Evolutionary conservation across 2,329 filamentous ascomycete genomes (phyloP), one percentile per base, ranked within the genome.

Genomic region (Conoideocrella luteorostrata): DNA sequence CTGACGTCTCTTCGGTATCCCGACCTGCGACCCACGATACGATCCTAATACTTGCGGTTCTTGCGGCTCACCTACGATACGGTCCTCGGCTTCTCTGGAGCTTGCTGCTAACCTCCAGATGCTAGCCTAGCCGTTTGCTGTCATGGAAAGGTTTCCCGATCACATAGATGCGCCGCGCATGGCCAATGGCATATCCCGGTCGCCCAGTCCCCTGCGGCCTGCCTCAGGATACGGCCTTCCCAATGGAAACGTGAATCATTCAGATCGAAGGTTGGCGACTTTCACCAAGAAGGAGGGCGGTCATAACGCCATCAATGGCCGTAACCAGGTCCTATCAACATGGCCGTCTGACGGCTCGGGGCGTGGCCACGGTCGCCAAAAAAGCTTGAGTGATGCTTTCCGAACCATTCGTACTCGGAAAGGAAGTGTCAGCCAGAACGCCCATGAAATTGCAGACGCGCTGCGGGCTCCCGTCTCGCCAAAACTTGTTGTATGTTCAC

Each of bases 391-490:
- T 56, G 88, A 95, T 64, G 88, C 91, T n/a, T 78, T 96, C 52
- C 81, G 79, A 54, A 89, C 81, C 3, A 91, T 96, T 55, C 76
- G 88, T 52, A 82, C 78, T 29, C 77, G 89, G 56, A 87, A 84
- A 56, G 87, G 80, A 41, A 97, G 90, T 63, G 83, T 96, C 56
- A 90, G 83, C 68, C 87, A 91, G 61, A 95, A 95, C 67, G 90
- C 89, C 43, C 88, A 94, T 48, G 91, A 97, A 65, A 80, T 98
- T 56, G 90, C 89, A 35, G 88, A 93, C 63, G 89, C 90, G 41
- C 75, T 98, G 47, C 87, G 84, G 59, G 91, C 90, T 30, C 93
- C 93, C 5, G 76, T 98, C 24, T 97, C 91, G 12, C 84, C 87
- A 48, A 89, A 75, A 65, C 79, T 97, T 50, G 80, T 95, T 64